Conservation (phyloP, 148 eudicot species). For the Silene uniflora region DNA sequence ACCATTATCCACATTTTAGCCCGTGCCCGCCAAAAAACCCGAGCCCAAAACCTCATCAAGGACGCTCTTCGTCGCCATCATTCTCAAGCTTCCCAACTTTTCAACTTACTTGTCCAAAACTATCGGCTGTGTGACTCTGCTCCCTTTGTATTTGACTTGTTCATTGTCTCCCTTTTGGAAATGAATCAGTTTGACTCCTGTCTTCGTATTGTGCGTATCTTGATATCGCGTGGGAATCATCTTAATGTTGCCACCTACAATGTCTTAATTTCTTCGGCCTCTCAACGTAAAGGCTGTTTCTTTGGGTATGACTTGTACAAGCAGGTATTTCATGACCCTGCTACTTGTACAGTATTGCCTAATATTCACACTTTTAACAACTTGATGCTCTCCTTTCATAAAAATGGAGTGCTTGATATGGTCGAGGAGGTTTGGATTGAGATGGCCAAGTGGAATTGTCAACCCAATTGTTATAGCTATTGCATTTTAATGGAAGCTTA, state of each 20-base stretch:
- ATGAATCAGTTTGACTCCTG: constrained; percentile 39
- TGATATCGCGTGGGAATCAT: constrained; percentile 30
- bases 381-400: constrained; percentile 54
- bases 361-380: constrained; percentile 50
- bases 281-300: constrained; percentile 34
- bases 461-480: constrained; percentile 44
- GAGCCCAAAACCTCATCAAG: constrained; percentile 41
- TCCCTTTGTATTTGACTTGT: constrained; percentile 75
- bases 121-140: constrained; percentile 64
- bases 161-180: constrained; percentile 46
- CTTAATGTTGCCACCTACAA: constrained; percentile 40
- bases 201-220: constrained; percentile 40
- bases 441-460: constrained; percentile 39
- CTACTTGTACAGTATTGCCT: constrained; percentile 26
- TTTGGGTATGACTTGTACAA: constrained; percentile 55
- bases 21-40: constrained; percentile 48
- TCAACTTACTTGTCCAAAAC: constrained; percentile 36
- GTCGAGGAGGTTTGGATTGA: constrained; percentile 65
- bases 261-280: constrained; percentile 37
- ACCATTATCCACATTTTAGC: constrained; percentile 61
- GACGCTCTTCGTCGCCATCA: constrained; percentile 31
- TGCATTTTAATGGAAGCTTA: constrained; percentile 57
- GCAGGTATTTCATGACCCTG: constrained; percentile 32
- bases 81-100: constrained; percentile 26
- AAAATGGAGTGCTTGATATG: constrained; percentile 43